These are phyloP conservation scores for Didymella glomerata DNA, from an alignment of 2,329 filamentous ascomycete genomes.

Conservation along the genomic window DNA sequence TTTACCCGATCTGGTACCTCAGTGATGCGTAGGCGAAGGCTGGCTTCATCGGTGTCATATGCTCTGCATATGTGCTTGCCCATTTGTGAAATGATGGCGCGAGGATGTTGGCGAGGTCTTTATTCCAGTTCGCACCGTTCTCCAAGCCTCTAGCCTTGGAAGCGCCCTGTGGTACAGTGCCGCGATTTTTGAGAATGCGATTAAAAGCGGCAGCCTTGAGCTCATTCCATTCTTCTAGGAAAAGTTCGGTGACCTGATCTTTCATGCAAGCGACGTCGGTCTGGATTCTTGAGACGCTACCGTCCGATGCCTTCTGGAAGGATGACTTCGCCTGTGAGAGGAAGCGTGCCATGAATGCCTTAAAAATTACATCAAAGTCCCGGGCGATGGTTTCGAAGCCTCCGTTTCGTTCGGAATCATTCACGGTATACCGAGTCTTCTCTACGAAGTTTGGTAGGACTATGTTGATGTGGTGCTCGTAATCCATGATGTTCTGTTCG, in stretches of 20 bases:
- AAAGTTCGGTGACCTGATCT: neutral
- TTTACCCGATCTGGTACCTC: too few relatives aligned
- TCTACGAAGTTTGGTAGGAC: too few relatives aligned
- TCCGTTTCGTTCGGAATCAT: neutral
- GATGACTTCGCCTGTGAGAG: neutral
- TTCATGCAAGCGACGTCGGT: neutral
- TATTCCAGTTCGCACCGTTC: conserved; percentile 30
- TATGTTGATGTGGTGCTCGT: too few relatives aligned
- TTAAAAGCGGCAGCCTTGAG: neutral
- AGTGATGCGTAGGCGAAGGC: neutral
- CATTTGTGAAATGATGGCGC: conserved; percentile 25
- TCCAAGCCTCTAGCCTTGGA: conserved; percentile 34
- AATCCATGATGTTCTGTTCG: too few relatives aligned
- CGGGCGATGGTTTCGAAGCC: neutral
- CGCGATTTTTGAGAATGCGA: neutral
- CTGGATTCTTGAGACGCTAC: neutral
- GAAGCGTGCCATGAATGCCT: neutral
- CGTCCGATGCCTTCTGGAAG: neutral
- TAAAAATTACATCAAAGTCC: neutral
- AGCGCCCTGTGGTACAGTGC: conserved; percentile 4
- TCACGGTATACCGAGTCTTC: neutral
- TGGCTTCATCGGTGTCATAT: neutral
- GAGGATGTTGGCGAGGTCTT: conserved; percentile 26
- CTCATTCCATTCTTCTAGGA: neutral
- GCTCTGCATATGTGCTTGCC: conserved; percentile 9